Conservation (phyloP, 345 rosid species). For the Eutrema heterophyllum region DNA sequence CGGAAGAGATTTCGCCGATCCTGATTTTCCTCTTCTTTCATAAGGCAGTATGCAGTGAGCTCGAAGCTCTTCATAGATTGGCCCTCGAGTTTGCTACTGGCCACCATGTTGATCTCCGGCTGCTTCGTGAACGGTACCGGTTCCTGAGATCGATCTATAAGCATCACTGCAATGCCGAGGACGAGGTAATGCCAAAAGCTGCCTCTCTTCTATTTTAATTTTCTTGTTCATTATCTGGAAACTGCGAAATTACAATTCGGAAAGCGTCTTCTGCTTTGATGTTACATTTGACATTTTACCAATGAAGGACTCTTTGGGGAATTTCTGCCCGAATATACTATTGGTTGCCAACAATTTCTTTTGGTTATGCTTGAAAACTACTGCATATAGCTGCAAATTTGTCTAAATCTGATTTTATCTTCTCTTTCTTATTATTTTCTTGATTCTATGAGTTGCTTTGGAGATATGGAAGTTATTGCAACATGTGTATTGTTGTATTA, state of each 20-base stretch:
- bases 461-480: not conserved
- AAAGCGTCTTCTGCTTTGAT: not conserved
- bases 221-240: not conserved
- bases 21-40: constrained; percentile 72
- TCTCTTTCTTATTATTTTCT: not conserved
- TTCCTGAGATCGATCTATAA: constrained; percentile 65
- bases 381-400: not conserved
- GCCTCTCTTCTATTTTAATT: not conserved
- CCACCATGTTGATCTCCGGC: constrained; percentile 44
- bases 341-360: not conserved
- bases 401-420: not conserved
- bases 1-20: constrained; percentile 65
- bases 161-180: constrained; percentile 86
- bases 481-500: not conserved
- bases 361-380: not conserved
- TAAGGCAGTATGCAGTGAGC: constrained; percentile 79
- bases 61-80: constrained; percentile 69
- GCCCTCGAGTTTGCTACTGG: constrained; percentile 74
- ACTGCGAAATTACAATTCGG: not conserved
- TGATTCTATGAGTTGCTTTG: constrained; percentile 8
- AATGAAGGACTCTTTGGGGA: not conserved
- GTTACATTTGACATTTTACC: constrained; percentile 2
- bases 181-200: constrained; percentile 50
- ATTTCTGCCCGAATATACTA: not conserved
- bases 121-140: constrained; percentile 57